Evolutionary conservation across 2,329 filamentous ascomycete species (phyloP).

Genomic region (Claviceps fusiformis): DNA sequence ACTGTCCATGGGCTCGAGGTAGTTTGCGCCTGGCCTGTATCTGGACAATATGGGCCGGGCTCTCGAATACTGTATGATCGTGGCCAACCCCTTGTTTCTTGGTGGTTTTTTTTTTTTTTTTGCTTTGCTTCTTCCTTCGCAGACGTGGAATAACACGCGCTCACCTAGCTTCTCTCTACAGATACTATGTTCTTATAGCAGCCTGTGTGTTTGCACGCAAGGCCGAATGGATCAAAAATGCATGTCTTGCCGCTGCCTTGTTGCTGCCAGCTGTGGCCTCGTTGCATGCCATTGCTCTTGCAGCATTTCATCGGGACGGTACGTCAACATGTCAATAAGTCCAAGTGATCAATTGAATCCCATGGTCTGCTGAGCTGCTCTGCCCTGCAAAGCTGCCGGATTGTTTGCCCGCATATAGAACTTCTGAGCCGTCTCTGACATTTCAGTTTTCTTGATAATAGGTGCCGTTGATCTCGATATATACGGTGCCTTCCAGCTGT

Average conservation of each 20-base stretch:
- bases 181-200: conserved; percentile 51
- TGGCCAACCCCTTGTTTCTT: neutral
- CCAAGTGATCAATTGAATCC: neutral
- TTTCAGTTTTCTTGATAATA: conserved; percentile 13
- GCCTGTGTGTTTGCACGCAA: conserved; percentile 51
- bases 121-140: too few relatives aligned
- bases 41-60: conserved; percentile 42
- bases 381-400: too few relatives aligned
- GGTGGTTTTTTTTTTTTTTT: too few relatives aligned
- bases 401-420: neutral
- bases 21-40: conserved; percentile 42
- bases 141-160: neutral
- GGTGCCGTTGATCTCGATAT: conserved; percentile 55
- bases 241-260: conserved; percentile 48
- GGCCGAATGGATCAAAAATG: conserved; percentile 46
- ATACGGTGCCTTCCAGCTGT: conserved; percentile 54
- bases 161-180: conserved; percentile 11
- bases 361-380: too few relatives aligned
- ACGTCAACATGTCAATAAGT: conserved; percentile 13
- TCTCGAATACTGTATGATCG: conserved; percentile 34
- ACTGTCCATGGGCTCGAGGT: conserved; percentile 21
- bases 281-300: conserved; percentile 48
- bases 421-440: neutral
- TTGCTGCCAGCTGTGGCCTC: conserved; percentile 51
- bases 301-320: conserved; percentile 45